A percentile compares a stretch with the other conserved stretches of the same genome.
These are phyloP conservation scores for Phytophthora hibernalis DNA, from an alignment of 352 stramenopile genomes.

Conservation along the genomic window DNA sequence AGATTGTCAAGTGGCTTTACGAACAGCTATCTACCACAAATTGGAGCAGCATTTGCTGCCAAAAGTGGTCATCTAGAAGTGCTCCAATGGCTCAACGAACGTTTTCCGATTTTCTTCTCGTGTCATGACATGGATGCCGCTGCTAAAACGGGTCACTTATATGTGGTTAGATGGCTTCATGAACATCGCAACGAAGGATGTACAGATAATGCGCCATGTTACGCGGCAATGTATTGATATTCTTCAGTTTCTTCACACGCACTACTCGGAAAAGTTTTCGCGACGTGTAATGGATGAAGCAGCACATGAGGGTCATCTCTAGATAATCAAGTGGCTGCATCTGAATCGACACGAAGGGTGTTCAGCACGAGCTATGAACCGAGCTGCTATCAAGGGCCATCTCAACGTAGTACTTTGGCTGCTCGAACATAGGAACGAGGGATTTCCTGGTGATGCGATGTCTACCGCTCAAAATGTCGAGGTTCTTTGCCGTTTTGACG, in stretches of 20 bases:
- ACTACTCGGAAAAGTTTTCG: constrained; percentile 1
- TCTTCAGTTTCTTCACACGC: constrained; percentile 2
- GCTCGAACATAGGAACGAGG: neutral
- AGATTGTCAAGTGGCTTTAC: neutral
- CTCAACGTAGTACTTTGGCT: neutral
- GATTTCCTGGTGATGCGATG: neutral
- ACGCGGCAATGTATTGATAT: neutral
- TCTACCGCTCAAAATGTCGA: neutral
- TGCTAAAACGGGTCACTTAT: neutral
- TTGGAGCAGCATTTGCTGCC: neutral
- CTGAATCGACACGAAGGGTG: neutral
- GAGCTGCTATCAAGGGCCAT: no score
- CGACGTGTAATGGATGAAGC: neutral
- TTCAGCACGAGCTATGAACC: no score
- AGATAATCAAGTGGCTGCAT: no score
- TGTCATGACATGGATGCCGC: neutral
- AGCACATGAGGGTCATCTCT: no score
- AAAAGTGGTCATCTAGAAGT: neutral
- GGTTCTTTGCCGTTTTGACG: neutral
- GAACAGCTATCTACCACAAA: no score
- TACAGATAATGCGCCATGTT: neutral
- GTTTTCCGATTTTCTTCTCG: neutral
- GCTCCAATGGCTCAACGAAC: neutral
- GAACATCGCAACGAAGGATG: constrained; percentile 2
- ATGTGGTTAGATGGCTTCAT: constrained; percentile 5